Evolutionary conservation across 1,284 basidiomycete species (phyloP).

Genomic region (Sanghuangporus baumii): DNA sequence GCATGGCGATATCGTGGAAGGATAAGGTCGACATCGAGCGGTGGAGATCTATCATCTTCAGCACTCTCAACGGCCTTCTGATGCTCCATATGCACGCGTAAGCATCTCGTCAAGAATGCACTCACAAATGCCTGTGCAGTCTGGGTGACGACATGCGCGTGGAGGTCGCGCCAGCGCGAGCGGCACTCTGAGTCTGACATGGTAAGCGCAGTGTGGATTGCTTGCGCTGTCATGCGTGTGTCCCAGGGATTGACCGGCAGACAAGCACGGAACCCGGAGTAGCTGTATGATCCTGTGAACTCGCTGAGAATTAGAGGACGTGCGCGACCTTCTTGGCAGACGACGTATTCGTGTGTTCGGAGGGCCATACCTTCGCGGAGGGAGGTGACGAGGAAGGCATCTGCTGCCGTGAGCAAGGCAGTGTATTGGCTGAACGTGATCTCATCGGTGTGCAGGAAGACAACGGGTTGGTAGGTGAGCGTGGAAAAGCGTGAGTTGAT

Average conservation of each 20-base stretch:
- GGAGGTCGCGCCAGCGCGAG: conserved; percentile 80
- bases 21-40: conserved; percentile 46
- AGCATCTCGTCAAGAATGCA: conserved; percentile 68
- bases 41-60: conserved; percentile 30
- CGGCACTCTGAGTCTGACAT: conserved; percentile 71
- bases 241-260: conserved; percentile 86
- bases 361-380: conserved; percentile 87
- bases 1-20: conserved; percentile 60
- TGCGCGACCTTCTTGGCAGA: conserved; percentile 67
- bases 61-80: conserved; percentile 28
- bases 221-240: conserved; percentile 64
- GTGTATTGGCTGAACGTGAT: conserved; percentile 84
- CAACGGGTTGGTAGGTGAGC: conserved; percentile 82
- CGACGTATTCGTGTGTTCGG: conserved; percentile 77
- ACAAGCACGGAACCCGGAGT: conserved; percentile 80
- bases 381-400: conserved; percentile 83
- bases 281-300: conserved; percentile 85
- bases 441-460: conserved; percentile 84
- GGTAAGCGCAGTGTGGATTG: conserved; percentile 72
- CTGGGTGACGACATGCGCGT: conserved; percentile 83
- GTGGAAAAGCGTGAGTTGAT: conserved; percentile 82
- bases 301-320: conserved; percentile 76
- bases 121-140: conserved; percentile 82
- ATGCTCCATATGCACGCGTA: conserved; percentile 68
- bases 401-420: conserved; percentile 75